phyloP scores from a whole-genome alignment of 257 asterid species.

The Euphrasia confusa region DNA sequence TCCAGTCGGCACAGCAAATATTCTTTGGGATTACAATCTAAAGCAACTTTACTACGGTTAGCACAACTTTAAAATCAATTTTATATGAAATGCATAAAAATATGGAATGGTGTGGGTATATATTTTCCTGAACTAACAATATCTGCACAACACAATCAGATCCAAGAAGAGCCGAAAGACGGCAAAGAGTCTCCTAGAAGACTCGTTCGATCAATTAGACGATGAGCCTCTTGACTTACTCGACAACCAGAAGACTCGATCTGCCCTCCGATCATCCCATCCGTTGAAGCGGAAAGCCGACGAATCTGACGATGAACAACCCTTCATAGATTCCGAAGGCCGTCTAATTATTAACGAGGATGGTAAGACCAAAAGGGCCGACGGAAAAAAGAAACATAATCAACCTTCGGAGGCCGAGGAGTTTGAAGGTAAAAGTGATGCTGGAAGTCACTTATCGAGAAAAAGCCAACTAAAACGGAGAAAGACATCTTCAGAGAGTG shows the following conservation, averaged over 20 bases:
- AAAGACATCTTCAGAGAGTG: slow-evolving; percentile 55
- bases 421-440: slow-evolving; percentile 49
- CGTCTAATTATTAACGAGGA: slow-evolving; percentile 65
- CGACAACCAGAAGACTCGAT: slow-evolving; percentile 65
- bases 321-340: slow-evolving; percentile 73
- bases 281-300: slow-evolving; percentile 41
- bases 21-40: slow-evolving; percentile 41
- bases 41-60: slow-evolving; percentile 57
- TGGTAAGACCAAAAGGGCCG: slow-evolving; percentile 38
- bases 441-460: slow-evolving; percentile 44
- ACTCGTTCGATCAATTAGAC: slow-evolving; percentile 64
- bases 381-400: slow-evolving; percentile 41
- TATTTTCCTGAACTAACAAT: not conserved
- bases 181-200: slow-evolving; percentile 80
- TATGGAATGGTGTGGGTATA: not conserved
- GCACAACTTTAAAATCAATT: slow-evolving; percentile 12
- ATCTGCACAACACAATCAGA: slow-evolving; percentile 32
- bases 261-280: slow-evolving; percentile 71
- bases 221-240: slow-evolving; percentile 95
- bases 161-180: slow-evolving; percentile 52
- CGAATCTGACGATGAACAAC: slow-evolving; percentile 80
- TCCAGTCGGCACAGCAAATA: slow-evolving; percentile 45
- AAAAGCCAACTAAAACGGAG: slow-evolving; percentile 47
- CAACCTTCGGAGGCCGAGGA: slow-evolving; percentile 30
- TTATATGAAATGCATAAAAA: too few species aligned